Percentiles rank a stretch among this genome's conserved stretches.
Conservation (phyloP, 345 rosid genomes). For the Gossypioides kirkii region DNA sequence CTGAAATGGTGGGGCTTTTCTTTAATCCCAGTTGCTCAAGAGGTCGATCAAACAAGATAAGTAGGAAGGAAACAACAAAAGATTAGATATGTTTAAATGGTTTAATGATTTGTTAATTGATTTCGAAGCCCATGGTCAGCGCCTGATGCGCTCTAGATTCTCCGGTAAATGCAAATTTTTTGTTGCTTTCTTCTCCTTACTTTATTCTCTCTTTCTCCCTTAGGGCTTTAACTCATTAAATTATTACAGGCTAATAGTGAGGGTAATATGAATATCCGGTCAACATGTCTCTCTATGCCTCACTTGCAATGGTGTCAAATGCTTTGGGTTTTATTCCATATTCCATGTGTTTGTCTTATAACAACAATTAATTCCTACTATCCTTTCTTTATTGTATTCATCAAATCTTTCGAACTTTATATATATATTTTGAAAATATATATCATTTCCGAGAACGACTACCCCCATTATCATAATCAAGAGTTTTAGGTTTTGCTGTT, state of each 20-base stretch:
- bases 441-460: neutral
- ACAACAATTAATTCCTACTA: constrained; percentile 5
- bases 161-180: constrained; percentile 47
- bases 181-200: constrained; percentile 17
- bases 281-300: constrained; percentile 50
- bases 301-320: constrained; percentile 45
- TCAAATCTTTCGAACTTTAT: neutral
- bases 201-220: constrained; percentile 10
- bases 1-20: neutral
- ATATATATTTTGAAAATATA: neutral
- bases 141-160: constrained; percentile 99
- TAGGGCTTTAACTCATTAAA: constrained; percentile 28
- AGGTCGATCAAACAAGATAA: neutral
- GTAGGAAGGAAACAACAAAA: neutral
- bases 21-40: constrained; percentile 7
- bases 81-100: neutral
- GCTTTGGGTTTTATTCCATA: constrained; percentile 60
- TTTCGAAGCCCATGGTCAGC: constrained; percentile 69
- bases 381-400: neutral
- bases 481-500: neutral
- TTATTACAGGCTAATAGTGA: constrained; percentile 15
- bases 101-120: constrained; percentile 33
- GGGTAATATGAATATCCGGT: constrained; percentile 35
- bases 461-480: neutral
- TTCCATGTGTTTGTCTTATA: constrained; percentile 88